Conservation (phyloP, 306 rosid genomes). For the Lagenaria siceraria region DNA sequence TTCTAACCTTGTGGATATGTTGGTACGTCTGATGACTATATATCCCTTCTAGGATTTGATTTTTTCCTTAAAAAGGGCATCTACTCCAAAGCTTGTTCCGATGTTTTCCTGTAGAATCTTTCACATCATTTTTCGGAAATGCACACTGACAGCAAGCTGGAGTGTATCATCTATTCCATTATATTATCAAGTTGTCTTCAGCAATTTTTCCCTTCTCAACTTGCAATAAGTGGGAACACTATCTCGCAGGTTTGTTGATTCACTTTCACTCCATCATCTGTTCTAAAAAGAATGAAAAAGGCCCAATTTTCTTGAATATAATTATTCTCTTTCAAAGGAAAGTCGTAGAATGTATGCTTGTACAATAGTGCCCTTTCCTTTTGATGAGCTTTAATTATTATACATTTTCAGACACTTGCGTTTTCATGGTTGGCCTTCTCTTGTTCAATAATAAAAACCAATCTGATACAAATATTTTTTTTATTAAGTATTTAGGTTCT, state of each 20-base stretch:
- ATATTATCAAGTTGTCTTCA: constrained; percentile 51
- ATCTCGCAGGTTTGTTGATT: constrained; percentile 52
- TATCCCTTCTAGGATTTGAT: constrained; percentile 2
- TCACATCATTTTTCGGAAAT: constrained; percentile 47
- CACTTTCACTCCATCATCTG: neutral
- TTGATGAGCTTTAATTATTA: neutral
- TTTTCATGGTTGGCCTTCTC: neutral
- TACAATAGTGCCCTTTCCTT: neutral
- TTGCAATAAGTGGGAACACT: constrained; percentile 33
- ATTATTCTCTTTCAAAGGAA: neutral
- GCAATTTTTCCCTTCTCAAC: constrained; percentile 20
- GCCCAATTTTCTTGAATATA: too few species aligned
- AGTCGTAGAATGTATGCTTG: neutral
- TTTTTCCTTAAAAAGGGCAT: constrained; percentile 6
- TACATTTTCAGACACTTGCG: neutral
- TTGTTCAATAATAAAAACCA: neutral
- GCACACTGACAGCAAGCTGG: constrained; percentile 60
- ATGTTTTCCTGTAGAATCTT: constrained; percentile 49
- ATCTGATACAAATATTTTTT: neutral
- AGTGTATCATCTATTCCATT: constrained; percentile 54
- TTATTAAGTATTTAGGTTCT: too few species aligned
- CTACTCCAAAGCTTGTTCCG: constrained; percentile 14
- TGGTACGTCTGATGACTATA: constrained; percentile 35
- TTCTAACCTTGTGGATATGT: constrained; percentile 23
- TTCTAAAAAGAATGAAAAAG: neutral